A percentile compares a stretch with the other conserved stretches of the same genome.
Conservation (phyloP, 805 yeast species). For the Candida pini region DNA sequence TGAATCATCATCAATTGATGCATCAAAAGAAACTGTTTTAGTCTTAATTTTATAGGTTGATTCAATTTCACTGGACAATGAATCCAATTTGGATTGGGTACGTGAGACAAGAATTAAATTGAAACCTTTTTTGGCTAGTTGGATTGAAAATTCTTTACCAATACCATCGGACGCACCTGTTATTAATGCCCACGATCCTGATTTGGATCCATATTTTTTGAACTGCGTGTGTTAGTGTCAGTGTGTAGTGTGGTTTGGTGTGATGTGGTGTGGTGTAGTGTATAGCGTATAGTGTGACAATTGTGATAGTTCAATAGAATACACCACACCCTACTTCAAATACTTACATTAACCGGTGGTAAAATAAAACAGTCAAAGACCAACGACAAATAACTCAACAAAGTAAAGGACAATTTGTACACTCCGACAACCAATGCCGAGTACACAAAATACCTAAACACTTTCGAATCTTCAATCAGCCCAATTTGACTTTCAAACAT, state of each 20-base stretch:
- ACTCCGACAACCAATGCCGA: conserved; percentile 56
- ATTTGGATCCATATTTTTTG: conserved; percentile 68
- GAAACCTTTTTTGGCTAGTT: conserved; percentile 80
- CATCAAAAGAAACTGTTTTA: conserved; percentile 71
- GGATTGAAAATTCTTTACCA: conserved; percentile 86
- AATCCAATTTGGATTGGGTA: conserved; percentile 69
- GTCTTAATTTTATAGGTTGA: conserved; percentile 57
- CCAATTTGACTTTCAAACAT: background rate
- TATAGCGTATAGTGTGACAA: background rate
- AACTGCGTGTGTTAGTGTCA: conserved; percentile 22
- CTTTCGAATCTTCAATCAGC: background rate
- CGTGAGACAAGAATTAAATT: conserved; percentile 81
- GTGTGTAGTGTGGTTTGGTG: background rate
- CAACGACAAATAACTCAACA: conserved; percentile 47
- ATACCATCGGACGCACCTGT: conserved; percentile 98
- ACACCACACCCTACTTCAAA: background rate
- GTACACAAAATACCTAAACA: conserved; percentile 23
- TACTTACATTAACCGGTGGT: conserved; percentile 44
- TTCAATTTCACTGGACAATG: conserved; percentile 57
- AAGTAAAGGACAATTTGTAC: conserved; percentile 45
- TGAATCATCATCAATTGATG: conserved; percentile 52
- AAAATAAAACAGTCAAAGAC: conserved; percentile 58
- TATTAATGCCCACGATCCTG: conserved; percentile 84
- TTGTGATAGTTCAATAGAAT: background rate
- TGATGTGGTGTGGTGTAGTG: background rate